Base-by-base conservation (phyloP, 805 yeast species). In the Clavispora asparagi region DNA sequence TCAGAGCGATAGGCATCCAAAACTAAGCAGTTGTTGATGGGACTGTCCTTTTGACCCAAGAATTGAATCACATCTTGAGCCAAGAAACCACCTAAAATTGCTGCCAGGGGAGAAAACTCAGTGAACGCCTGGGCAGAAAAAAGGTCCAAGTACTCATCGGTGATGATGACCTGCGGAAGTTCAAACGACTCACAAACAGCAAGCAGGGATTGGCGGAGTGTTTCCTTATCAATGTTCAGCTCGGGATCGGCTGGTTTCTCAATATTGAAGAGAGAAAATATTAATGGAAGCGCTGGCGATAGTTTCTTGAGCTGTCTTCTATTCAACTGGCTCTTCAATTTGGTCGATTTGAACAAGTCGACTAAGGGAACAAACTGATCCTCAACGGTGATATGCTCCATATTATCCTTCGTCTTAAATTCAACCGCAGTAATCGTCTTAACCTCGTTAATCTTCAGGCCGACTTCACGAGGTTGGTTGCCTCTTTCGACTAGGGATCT, bases 41-140 rank as follows among this genome's bases (percentile, higher is more conserved):
- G 96, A 37, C 82, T 74, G 55, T 87, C 90, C 54, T 83, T 80
- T 54, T 79, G 78, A 38, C 94, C 85, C 43, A 92, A 64, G 45
- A 76, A 81, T 66, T 94, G 94, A 40, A 94, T 85, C 12, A 89
- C 84, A 61, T 91, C 97, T 65, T 94, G 99, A 2, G 95, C 86
- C 23, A 92, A 65, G 1, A 88, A 76, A 1, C 98, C 99, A 6
- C 98, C 99, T 7, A 92, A 55, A 1, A 94, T 78, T 0, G 98
- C 95, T 5, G 94, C 81, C 0, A 83, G 83, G 1, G 97, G 96
- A 10, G 89, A 77, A 53, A 86, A 79, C 58, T 90, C 95, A 2
- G 88, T 64, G 51, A 58, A 70, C 7, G 74, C 74, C 58, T 85
- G 88, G 17, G 58, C 62, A 0, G 74, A 52, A 39, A 83, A 62